Evolutionary conservation across 345 rosid species (phyloP).

Genomic region (Cardamine occulta): DNA sequence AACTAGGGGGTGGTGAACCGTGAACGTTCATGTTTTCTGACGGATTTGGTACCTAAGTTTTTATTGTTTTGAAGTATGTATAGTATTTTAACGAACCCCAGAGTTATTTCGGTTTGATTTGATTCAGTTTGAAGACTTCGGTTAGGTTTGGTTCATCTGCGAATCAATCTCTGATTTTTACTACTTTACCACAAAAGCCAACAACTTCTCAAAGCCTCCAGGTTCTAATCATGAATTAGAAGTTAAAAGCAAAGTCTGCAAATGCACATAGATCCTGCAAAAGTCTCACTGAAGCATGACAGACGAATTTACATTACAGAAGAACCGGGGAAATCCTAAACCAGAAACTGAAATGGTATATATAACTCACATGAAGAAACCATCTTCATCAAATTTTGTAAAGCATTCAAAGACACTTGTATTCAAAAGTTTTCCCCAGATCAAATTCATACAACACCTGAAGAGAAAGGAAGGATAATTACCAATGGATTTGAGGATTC

Average conservation of each 20-base stretch:
- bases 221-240: background rate
- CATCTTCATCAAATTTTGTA: constrained; percentile 6
- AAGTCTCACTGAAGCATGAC: background rate
- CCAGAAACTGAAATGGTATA: constrained; percentile 11
- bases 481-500: constrained; percentile 13
- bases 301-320: constrained; percentile 20
- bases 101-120: background rate
- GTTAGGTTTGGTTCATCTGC: background rate
- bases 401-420: constrained; percentile 22
- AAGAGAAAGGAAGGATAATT: background rate
- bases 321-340: background rate
- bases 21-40: background rate
- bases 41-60: background rate
- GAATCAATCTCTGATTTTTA: background rate
- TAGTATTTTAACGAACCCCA: background rate
- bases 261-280: constrained; percentile 6
- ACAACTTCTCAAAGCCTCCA: background rate
- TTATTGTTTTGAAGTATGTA: background rate
- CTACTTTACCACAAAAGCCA: background rate
- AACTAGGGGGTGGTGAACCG: no score
- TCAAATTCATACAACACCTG: background rate
- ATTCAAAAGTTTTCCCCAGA: constrained; percentile 15
- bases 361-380: constrained; percentile 10
- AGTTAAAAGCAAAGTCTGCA: constrained; percentile 17
- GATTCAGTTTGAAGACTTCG: background rate